Base-by-base conservation (phyloP, 1,284 basidiomycete species). In the Austroboletus rostrupii region DNA sequence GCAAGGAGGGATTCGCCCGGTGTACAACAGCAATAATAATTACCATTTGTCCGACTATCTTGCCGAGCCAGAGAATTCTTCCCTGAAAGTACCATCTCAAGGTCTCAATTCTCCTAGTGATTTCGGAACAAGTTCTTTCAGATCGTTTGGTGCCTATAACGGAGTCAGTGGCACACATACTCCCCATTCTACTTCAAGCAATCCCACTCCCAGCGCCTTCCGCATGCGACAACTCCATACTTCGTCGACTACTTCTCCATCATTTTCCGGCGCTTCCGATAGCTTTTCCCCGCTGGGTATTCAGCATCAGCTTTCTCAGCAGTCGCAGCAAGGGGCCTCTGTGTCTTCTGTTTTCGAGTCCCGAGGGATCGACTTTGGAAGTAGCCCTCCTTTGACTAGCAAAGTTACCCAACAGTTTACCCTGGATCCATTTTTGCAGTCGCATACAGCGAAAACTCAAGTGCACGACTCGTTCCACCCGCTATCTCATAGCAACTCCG, bases 1-100 rank as follows among this genome's bases (percentile, higher is more conserved):
- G 31, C 69, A 64, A 33, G 53, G 62, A 21, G 66, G 55, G 41
- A 44, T 61, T 48, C 70, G 72, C 45, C 61, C 72, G 54, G 62
- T 79, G 74, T 78, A 78, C 62, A 77, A 77, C 66, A 77, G 65
- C 63, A 66, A 68, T 54, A 67, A 61, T 54, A 67, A 61, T 56
- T 62, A 68, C 53, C 68, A 69, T 53, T 50, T 66, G 33, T 54
- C 75, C 47, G 75, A 78, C 48, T 76, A 70, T 54, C 54, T 67
- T 36, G 54, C 59, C 65, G 50, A 66, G 62, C 45, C 71, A 60
- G 61, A 67, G 69, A 50, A 70, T 70, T 40, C 76, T 66, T 28
- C 73, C 64, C 66, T 43, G 70, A 71, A 61, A 55, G 61, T 33
- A 62, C 70, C 54, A 47, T 71, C 54, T 61, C 61, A 71, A 43